Evolutionary conservation across 2,329 filamentous ascomycete species (phyloP).

Genomic region (Trichoderma atrobrunneum): DNA sequence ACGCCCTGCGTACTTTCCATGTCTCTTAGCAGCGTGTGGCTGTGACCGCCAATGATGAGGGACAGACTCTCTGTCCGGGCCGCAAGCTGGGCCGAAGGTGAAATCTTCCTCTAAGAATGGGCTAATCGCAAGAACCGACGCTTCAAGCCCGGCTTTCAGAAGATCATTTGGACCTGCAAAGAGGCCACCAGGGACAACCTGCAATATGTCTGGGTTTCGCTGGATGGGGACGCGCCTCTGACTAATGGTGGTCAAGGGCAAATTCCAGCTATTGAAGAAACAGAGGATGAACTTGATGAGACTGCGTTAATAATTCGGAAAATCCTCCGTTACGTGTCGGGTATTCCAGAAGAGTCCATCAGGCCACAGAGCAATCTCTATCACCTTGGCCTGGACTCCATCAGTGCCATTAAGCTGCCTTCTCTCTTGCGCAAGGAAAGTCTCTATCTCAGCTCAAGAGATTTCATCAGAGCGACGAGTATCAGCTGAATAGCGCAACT

Average conservation of each 20-base stretch:
- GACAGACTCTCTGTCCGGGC: slow-evolving; percentile 55
- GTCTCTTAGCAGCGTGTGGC: slow-evolving; percentile 58
- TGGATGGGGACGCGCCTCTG: slow-evolving; percentile 4
- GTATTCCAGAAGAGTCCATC: slow-evolving; percentile 57
- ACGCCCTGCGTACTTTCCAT: slow-evolving; percentile 55
- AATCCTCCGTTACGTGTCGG: slow-evolving; percentile 58
- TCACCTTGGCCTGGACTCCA: slow-evolving; percentile 85
- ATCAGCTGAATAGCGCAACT: slow-evolving; percentile 59
- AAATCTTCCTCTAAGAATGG: neutral
- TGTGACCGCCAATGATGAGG: slow-evolving; percentile 65
- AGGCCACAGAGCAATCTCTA: slow-evolving; percentile 65
- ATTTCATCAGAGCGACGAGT: slow-evolving; percentile 65
- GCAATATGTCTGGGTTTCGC: neutral
- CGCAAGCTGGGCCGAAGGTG: neutral
- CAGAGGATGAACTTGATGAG: slow-evolving; percentile 32
- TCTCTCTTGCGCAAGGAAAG: slow-evolving; percentile 64
- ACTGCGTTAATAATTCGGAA: slow-evolving; percentile 42
- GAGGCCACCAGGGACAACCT: neutral
- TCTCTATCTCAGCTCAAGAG: slow-evolving; percentile 64
- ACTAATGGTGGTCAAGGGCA: neutral
- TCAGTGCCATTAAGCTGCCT: slow-evolving; percentile 82
- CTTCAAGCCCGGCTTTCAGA: neutral
- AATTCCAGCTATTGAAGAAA: neutral
- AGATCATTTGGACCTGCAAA: neutral
- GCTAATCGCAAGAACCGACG: neutral